These are phyloP conservation scores for Aspergillus cejpii DNA, from an alignment of 2,329 filamentous ascomycete species.

Conservation along the genomic window DNA sequence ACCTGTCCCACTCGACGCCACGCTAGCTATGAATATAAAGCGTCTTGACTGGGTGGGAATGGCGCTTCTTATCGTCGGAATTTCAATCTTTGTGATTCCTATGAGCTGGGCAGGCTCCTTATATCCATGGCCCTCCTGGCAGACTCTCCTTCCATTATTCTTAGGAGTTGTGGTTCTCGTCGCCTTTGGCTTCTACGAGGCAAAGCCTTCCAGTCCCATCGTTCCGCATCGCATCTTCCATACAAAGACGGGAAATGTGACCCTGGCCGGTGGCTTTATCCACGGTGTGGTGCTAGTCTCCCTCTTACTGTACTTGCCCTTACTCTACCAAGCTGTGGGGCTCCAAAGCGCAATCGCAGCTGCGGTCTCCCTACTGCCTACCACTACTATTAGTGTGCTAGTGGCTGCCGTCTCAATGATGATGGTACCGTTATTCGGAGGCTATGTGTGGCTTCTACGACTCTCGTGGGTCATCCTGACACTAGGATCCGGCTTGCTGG, in stretches of 20 bases:
- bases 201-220: conserved; percentile 44
- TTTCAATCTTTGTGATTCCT: conserved; percentile 53
- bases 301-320: conserved; percentile 49
- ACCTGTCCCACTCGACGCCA: conserved; percentile 40
- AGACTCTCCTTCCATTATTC: conserved; percentile 55
- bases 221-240: conserved; percentile 39
- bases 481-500: conserved; percentile 3
- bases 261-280: conserved; percentile 48
- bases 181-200: conserved; percentile 50
- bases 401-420: conserved; percentile 2
- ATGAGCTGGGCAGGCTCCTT: conserved; percentile 58
- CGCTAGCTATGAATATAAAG: conserved; percentile 42
- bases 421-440: not conserved
- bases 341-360: conserved; percentile 47
- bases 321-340: conserved; percentile 41
- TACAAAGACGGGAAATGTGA: conserved; percentile 41
- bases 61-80: conserved; percentile 51
- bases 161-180: conserved; percentile 48
- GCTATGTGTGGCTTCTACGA: conserved; percentile 3
- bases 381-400: not conserved
- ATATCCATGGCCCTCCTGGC: conserved; percentile 56
- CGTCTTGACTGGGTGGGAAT: conserved; percentile 59
- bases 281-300: conserved; percentile 47
- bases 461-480: conserved; percentile 6
- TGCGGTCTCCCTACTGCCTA: conserved; percentile 50